Evolutionary conservation across 1,284 basidiomycete genomes (phyloP).

Genomic region (Pyrrhoderma noxium): DNA sequence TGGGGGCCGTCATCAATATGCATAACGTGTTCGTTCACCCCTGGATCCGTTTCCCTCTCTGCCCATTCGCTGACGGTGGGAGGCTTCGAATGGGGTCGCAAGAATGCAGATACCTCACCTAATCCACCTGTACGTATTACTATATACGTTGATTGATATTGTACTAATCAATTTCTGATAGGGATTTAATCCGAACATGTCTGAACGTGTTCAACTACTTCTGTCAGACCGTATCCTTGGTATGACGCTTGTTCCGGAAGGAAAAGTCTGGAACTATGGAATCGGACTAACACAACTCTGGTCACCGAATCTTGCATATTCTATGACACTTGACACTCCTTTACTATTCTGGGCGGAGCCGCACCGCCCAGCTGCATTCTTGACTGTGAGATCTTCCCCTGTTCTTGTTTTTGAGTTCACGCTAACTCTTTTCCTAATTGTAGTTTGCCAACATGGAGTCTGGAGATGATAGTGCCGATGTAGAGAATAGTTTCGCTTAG

Average conservation of each 20-base stretch:
- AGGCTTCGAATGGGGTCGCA: conserved; percentile 98
- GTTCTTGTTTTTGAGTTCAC: conserved; percentile 4
- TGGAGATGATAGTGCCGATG: conserved; percentile 84
- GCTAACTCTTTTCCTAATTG: conserved; percentile 13
- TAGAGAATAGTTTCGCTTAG: conserved; percentile 80
- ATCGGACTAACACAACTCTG: conserved; percentile 89
- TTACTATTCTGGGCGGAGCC: conserved; percentile 94
- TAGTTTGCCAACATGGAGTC: conserved; percentile 82
- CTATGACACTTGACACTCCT: conserved; percentile 86
- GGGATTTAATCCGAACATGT: conserved; percentile 97
- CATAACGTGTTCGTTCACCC: conserved; percentile 93
- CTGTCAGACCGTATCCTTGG: conserved; percentile 90
- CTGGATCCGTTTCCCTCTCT: conserved; percentile 92
- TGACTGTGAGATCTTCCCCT: conserved; percentile 52
- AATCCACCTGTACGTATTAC: conserved; percentile 53
- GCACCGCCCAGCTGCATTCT: conserved; percentile 87
- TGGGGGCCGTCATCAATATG: conserved; percentile 94
- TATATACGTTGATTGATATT: conserved; percentile 4
- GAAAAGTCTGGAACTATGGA: conserved; percentile 91
- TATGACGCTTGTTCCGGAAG: conserved; percentile 87
- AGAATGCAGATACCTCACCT: conserved; percentile 81
- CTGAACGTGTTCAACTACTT: conserved; percentile 90
- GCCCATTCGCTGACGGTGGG: conserved; percentile 85
- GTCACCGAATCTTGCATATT: conserved; percentile 79
- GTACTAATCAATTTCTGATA: conserved; percentile 25